phyloP scores from a whole-genome alignment of 2,329 filamentous ascomycete species.

The Calonectria henricotiae region DNA sequence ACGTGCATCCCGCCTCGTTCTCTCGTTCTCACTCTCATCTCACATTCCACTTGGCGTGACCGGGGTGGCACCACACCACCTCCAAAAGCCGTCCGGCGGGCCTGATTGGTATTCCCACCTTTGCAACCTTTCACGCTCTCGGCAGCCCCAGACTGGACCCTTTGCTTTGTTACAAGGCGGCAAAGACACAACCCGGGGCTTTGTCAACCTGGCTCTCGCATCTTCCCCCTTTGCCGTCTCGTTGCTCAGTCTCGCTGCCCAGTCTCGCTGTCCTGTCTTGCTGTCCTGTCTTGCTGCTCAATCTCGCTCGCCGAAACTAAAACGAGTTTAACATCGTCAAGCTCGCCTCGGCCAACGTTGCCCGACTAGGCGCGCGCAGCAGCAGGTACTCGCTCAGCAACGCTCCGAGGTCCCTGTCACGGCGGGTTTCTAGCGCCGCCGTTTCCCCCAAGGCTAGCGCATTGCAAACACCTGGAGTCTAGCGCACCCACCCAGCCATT shows the following conservation, averaged over 20 bases:
- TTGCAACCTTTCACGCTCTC: background rate
- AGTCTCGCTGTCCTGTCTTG: no score
- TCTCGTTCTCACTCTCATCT: conserved; percentile 7
- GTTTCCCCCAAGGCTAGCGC: conserved; percentile 18
- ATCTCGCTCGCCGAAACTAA: background rate
- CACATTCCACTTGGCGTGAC: conserved; percentile 16
- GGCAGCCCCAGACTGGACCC: background rate
- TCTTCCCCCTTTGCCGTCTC: background rate
- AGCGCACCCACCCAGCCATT: conserved; percentile 24
- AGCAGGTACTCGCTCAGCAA: background rate
- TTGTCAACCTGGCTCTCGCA: background rate
- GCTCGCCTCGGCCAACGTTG: conserved; percentile 1
- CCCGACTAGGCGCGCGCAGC: background rate
- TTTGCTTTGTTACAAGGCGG: conserved; percentile 1
- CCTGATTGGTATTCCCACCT: conserved; percentile 17
- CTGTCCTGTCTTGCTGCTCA: no score
- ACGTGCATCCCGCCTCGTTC: conserved; percentile 4
- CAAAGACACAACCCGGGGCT: background rate
- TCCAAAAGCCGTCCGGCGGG: background rate
- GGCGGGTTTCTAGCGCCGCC: conserved; percentile 21
- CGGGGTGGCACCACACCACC: background rate
- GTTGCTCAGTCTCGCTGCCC: background rate
- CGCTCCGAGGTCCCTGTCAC: background rate
- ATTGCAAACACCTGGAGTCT: conserved; percentile 20
- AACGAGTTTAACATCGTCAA: background rate